Percentiles rank a stretch among this genome's conserved stretches.
These are phyloP conservation scores for Cercospora sojina DNA, from an alignment of 2,329 filamentous ascomycete genomes.

Conservation along the genomic window DNA sequence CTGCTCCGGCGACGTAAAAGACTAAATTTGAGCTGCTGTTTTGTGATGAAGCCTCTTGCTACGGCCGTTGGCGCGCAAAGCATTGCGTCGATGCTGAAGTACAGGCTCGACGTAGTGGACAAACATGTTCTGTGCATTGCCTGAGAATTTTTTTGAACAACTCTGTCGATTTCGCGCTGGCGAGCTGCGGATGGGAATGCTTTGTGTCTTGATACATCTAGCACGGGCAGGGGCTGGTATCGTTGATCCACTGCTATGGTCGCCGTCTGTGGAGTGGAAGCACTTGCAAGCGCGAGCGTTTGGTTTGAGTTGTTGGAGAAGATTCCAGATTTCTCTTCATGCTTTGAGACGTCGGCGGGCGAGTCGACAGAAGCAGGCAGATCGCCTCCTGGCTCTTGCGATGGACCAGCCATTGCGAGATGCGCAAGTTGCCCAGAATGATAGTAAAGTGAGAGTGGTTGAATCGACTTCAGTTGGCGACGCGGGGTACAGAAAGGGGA, in stretches of 20 bases:
- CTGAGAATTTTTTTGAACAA: conserved; percentile 19
- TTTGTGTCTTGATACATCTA: background rate
- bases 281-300: background rate
- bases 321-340: background rate
- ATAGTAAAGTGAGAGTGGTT: background rate
- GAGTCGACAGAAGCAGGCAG: background rate
- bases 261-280: background rate
- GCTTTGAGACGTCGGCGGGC: background rate
- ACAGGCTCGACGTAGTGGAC: conserved; percentile 19
- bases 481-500: background rate
- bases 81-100: conserved; percentile 14
- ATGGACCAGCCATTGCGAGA: background rate
- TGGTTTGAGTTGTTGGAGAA: background rate
- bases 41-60: conserved; percentile 18
- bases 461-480: background rate
- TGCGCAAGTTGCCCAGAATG: too few relatives aligned
- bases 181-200: conserved; percentile 17
- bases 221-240: conserved; percentile 3
- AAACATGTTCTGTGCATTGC: conserved; percentile 24
- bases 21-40: conserved; percentile 22
- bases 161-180: conserved; percentile 14
- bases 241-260: background rate
- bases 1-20: background rate
- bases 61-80: conserved; percentile 1
- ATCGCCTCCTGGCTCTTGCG: background rate